These are phyloP conservation scores for Loxodes magnus DNA, from an alignment of 73 alveolate genomes.

Conservation along the genomic window DNA sequence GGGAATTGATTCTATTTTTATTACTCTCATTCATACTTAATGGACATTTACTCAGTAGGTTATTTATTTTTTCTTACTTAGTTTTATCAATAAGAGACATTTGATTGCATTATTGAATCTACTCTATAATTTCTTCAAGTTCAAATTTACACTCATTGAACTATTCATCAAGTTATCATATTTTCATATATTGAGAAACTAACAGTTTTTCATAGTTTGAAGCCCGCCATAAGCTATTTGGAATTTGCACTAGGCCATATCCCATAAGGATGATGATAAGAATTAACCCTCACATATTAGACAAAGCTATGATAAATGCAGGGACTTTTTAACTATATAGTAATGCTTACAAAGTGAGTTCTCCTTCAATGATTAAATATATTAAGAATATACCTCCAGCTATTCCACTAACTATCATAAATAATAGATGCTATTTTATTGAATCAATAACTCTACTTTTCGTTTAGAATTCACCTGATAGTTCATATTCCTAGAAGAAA, in stretches of 20 bases:
- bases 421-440: background rate
- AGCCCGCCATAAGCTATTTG: constrained; percentile 7
- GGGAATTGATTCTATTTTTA: constrained; percentile 4
- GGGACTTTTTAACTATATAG: background rate
- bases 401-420: background rate
- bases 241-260: constrained; percentile 10
- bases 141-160: background rate
- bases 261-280: constrained; percentile 2
- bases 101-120: background rate
- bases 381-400: constrained; percentile 1
- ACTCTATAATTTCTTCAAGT: constrained; percentile 4
- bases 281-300: constrained; percentile 7
- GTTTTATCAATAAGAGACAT: background rate
- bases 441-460: background rate
- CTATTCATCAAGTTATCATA: background rate
- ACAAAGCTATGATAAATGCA: constrained; percentile 1
- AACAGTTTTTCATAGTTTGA: background rate
- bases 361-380: background rate
- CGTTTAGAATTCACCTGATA: constrained; percentile 9
- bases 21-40: constrained; percentile 7
- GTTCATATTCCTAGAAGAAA: constrained; percentile 8
- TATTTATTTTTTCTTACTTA: background rate
- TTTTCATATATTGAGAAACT: background rate
- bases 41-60: constrained; percentile 1
- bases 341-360: background rate